Evolutionary conservation across 2,329 filamentous ascomycete species (phyloP).

Genomic region (Pyrenochaeta sp.): DNA sequence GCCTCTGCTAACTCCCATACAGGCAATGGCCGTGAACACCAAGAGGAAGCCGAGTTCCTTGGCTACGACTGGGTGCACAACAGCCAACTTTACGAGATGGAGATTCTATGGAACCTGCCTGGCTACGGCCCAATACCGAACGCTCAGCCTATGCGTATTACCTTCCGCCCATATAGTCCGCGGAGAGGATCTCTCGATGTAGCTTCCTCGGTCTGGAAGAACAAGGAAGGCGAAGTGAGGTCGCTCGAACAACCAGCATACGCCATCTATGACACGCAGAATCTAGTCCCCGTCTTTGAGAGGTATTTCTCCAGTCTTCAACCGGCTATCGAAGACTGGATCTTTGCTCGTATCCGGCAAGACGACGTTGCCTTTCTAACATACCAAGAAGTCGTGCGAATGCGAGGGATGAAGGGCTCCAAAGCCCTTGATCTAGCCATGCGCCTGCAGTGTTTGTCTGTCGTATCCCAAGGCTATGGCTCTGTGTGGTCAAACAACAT

Average conservation of each 20-base stretch:
- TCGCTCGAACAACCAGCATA: slow-evolving; percentile 42
- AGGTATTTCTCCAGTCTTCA: slow-evolving; percentile 37
- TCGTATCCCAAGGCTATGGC: slow-evolving; percentile 49
- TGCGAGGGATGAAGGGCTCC: slow-evolving; percentile 28
- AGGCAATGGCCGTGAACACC: slow-evolving; percentile 47
- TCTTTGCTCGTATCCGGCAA: slow-evolving; percentile 35
- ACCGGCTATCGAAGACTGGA: slow-evolving; percentile 40
- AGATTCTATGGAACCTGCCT: slow-evolving; percentile 45
- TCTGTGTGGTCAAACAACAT: slow-evolving; percentile 40
- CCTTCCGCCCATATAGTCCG: slow-evolving; percentile 37
- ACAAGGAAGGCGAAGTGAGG: slow-evolving; percentile 34
- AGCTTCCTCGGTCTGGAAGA: slow-evolving; percentile 39
- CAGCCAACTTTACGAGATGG: slow-evolving; percentile 36
- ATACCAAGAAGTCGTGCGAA: slow-evolving; percentile 41
- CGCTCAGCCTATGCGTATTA: slow-evolving; percentile 32
- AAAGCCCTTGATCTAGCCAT: slow-evolving; percentile 40
- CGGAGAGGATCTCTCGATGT: slow-evolving; percentile 36
- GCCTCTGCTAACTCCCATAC: slow-evolving; percentile 11
- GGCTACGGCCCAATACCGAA: slow-evolving; percentile 39
- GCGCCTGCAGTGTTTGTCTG: slow-evolving; percentile 43
- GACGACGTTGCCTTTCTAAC: slow-evolving; percentile 40
- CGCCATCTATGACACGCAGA: slow-evolving; percentile 43
- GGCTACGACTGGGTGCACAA: slow-evolving; percentile 38
- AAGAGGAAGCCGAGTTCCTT: slow-evolving; percentile 42
- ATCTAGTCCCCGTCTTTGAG: slow-evolving; percentile 34